Evolutionary conservation across 2,329 filamentous ascomycete species (phyloP).

Genomic region (Phoma herbarum): DNA sequence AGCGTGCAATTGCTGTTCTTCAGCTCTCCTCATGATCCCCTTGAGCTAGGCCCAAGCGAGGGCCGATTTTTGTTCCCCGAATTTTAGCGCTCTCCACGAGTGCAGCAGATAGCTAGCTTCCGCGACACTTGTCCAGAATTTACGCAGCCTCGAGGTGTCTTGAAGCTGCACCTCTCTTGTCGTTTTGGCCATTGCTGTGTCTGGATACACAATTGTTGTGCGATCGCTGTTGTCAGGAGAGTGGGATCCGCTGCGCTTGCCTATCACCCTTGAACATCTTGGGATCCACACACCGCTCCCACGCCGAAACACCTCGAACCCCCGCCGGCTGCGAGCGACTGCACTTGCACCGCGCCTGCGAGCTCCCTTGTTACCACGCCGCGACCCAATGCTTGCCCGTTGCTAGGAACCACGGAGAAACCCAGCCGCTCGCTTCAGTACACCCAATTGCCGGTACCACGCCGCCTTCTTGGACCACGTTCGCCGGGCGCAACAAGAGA

Average conservation of each 20-base stretch:
- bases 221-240: constrained; percentile 16
- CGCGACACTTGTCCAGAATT: constrained; percentile 37
- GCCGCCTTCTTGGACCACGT: constrained; percentile 9
- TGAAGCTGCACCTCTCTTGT: not conserved
- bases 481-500: constrained; percentile 11
- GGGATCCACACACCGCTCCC: constrained; percentile 38
- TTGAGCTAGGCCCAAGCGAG: constrained; percentile 32
- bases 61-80: constrained; percentile 25
- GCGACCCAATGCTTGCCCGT: constrained; percentile 34
- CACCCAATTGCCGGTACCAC: constrained; percentile 7
- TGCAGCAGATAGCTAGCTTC: constrained; percentile 32
- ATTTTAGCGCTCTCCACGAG: constrained; percentile 31
- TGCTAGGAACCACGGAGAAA: constrained; percentile 29
- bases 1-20: constrained; percentile 14
- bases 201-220: constrained; percentile 14
- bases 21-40: constrained; percentile 20
- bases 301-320: constrained; percentile 37
- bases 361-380: constrained; percentile 26
- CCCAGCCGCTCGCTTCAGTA: constrained; percentile 26
- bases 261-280: constrained; percentile 29
- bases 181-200: not conserved
- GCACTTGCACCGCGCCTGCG: constrained; percentile 18
- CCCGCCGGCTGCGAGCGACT: constrained; percentile 26
- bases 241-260: constrained; percentile 38
- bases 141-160: constrained; percentile 3